phyloP scores from a whole-genome alignment of 805 yeast species.

The Danielia oregonensis region DNA sequence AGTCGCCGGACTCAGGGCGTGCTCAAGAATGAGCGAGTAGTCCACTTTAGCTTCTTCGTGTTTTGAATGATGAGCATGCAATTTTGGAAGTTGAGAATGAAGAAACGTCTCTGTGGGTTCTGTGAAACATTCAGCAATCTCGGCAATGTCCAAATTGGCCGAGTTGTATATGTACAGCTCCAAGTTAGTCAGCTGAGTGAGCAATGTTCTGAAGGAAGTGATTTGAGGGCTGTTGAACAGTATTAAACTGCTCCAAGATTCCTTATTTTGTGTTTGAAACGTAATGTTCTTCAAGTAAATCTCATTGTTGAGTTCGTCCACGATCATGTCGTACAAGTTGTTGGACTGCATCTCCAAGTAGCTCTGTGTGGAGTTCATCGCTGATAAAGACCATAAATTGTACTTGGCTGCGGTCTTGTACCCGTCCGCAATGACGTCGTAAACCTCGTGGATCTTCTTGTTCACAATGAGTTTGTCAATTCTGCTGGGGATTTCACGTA shows the following conservation, averaged over 20 bases:
- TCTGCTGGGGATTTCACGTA: constrained; percentile 55
- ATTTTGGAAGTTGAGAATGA: constrained; percentile 23
- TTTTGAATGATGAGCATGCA: constrained; percentile 21
- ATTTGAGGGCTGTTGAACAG: constrained; percentile 32
- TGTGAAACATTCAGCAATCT: constrained; percentile 40
- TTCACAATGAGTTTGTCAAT: constrained; percentile 68
- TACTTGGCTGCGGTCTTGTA: constrained; percentile 45
- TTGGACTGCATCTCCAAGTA: constrained; percentile 55
- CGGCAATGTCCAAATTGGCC: constrained; percentile 54
- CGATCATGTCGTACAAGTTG: constrained; percentile 61
- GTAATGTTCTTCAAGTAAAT: constrained; percentile 49
- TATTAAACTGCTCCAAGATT: constrained; percentile 14
- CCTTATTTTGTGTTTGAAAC: constrained; percentile 5
- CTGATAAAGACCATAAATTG: constrained; percentile 55
- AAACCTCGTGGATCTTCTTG: constrained; percentile 65
- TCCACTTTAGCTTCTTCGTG: constrained; percentile 16
- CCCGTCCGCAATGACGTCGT: constrained; percentile 46
- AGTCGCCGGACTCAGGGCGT: constrained; percentile 23
- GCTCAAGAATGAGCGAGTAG: constrained; percentile 30
- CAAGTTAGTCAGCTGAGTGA: constrained; percentile 35
- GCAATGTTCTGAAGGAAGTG: constrained; percentile 30
- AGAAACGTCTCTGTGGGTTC: constrained; percentile 30
- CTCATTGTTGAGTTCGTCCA: constrained; percentile 73
- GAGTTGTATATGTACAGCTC: constrained; percentile 54
- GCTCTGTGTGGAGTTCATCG: constrained; percentile 47